Conservation (phyloP, 441 rosid genomes). For the Euphorbia corollata region DNA sequence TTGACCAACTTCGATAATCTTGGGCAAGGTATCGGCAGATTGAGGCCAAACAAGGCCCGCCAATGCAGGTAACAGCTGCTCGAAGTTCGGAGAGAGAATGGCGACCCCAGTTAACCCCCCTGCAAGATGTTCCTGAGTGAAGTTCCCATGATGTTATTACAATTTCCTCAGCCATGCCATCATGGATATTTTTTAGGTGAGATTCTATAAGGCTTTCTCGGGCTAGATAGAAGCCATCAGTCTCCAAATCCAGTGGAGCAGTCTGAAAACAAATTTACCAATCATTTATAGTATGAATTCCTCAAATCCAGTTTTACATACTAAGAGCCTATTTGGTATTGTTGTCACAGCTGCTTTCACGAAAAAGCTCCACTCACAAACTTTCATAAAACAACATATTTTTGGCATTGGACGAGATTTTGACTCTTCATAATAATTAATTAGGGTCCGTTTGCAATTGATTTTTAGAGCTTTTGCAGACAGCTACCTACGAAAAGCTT, state of each 20-base stretch:
- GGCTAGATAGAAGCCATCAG: conserved; percentile 55
- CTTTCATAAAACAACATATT: too few species aligned
- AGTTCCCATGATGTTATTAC: conserved; percentile 68
- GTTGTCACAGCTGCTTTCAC: too few species aligned
- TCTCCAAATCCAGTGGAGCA: conserved; percentile 78
- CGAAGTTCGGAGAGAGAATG: conserved; percentile 67
- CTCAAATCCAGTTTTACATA: conserved; percentile 9
- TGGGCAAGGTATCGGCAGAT: conserved; percentile 62
- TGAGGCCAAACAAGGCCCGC: conserved; percentile 68
- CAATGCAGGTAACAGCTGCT: conserved; percentile 71
- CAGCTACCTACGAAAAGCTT: too few species aligned
- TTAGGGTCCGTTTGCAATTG: too few species aligned
- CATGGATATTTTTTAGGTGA: conserved; percentile 47
- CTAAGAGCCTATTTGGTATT: too few species aligned
- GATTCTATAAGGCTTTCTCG: conserved; percentile 53
- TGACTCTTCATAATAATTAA: too few species aligned
- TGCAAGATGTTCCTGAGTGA: conserved; percentile 58
- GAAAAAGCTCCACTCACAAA: too few species aligned
- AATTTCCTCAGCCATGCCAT: conserved; percentile 82
- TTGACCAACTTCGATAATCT: conserved; percentile 81
- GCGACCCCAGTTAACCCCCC: conserved; percentile 72
- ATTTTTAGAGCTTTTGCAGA: too few species aligned
- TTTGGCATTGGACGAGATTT: too few species aligned
- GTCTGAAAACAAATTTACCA: conserved; percentile 34
- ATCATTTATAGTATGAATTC: neutral